Evolutionary conservation across 2,329 filamentous ascomycete genomes (phyloP).

Genomic region (Hawksworthiomyces lignivorus): DNA sequence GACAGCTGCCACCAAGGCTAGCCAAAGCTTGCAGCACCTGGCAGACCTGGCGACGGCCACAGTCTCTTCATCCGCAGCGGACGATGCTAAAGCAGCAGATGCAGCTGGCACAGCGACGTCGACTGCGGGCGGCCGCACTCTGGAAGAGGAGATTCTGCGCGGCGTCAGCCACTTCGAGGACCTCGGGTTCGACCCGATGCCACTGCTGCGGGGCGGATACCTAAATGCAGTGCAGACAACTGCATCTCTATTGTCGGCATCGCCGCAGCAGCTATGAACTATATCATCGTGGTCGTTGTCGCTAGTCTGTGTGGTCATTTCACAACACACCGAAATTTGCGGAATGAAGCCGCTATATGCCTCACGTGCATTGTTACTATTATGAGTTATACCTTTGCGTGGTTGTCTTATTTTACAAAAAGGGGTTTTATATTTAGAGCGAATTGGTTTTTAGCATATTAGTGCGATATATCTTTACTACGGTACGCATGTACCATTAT

Average conservation of each 20-base stretch:
- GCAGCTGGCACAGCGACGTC: conserved; percentile 13
- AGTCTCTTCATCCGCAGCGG: conserved; percentile 17
- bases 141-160: conserved; percentile 5
- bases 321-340: too few relatives aligned
- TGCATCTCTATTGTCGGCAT: neutral
- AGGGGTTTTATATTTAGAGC: too few relatives aligned
- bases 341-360: too few relatives aligned
- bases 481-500: too few relatives aligned
- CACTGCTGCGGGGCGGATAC: conserved; percentile 31
- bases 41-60: conserved; percentile 37
- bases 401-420: too few relatives aligned
- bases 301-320: too few relatives aligned
- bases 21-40: conserved; percentile 46
- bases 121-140: neutral
- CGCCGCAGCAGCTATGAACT: too few relatives aligned
- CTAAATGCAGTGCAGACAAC: conserved; percentile 18
- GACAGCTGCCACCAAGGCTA: conserved; percentile 31
- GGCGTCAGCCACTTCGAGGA: conserved; percentile 30
- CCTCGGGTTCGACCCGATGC: conserved; percentile 33
- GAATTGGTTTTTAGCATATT: too few relatives aligned
- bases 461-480: too few relatives aligned
- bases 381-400: too few relatives aligned
- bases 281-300: too few relatives aligned
- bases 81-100: conserved; percentile 7
- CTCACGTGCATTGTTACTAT: too few relatives aligned